These are phyloP conservation scores for Pichia pseudocactophila DNA, from an alignment of 805 yeast genomes.

Conservation along the genomic window DNA sequence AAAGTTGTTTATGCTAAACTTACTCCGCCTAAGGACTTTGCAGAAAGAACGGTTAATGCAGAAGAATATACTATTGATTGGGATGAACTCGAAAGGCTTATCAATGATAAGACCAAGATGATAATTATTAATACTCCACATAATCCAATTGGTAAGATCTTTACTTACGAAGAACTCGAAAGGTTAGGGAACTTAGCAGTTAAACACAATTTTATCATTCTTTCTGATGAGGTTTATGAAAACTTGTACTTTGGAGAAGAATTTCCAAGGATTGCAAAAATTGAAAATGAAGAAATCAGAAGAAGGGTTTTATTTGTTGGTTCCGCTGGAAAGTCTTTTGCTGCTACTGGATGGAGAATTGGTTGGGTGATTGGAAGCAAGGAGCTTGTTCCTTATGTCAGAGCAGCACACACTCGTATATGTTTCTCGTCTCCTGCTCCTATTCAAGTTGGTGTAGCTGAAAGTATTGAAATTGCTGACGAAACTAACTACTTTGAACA, in stretches of 20 bases:
- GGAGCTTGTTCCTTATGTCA: constrained; percentile 70
- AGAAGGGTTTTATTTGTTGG: constrained; percentile 84
- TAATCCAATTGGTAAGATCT: constrained; percentile 91
- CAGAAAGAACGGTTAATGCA: constrained; percentile 57
- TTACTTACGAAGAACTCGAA: constrained; percentile 63
- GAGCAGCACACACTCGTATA: constrained; percentile 89
- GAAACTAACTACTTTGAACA: constrained; percentile 53
- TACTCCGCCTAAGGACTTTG: constrained; percentile 71
- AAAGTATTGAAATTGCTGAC: constrained; percentile 58
- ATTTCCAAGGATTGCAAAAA: constrained; percentile 78
- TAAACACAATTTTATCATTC: constrained; percentile 68
- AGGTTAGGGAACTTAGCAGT: constrained; percentile 78
- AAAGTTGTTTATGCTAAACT: constrained; percentile 80
- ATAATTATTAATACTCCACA: constrained; percentile 90
- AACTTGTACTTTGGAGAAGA: constrained; percentile 58
- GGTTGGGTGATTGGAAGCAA: constrained; percentile 92
- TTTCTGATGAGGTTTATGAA: constrained; percentile 95
- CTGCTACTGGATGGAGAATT: constrained; percentile 99
- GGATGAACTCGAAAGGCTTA: constrained; percentile 62
- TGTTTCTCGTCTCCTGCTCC: constrained; percentile 90
- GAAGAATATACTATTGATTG: constrained; percentile 84
- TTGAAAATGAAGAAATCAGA: constrained; percentile 63
- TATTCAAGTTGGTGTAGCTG: constrained; percentile 83
- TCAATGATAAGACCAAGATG: constrained; percentile 71
- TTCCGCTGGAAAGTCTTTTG: constrained; percentile 95